Evolutionary conservation across 306 rosid species (phyloP).

Genomic region (Casuarina glauca): DNA sequence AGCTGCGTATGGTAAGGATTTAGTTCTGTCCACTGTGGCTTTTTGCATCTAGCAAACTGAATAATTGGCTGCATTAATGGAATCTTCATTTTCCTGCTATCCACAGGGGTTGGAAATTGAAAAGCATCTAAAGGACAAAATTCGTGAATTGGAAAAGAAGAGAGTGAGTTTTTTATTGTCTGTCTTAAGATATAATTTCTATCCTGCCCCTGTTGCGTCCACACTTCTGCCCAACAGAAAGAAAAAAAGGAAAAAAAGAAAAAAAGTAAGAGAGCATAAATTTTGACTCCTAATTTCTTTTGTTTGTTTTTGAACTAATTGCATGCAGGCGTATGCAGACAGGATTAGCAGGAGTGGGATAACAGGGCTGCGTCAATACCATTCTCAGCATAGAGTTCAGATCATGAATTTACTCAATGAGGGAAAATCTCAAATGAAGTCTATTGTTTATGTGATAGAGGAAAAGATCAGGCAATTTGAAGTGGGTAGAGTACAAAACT

Average conservation of each 20-base stretch:
- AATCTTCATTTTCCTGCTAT: constrained; percentile 34
- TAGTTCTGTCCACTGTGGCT: constrained; percentile 14
- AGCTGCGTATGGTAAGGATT: constrained; percentile 73
- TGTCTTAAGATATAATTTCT: constrained; percentile 7
- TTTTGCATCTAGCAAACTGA: constrained; percentile 1
- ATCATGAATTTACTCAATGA: constrained; percentile 59
- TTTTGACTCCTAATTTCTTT: constrained; percentile 13
- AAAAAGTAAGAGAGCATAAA: background rate
- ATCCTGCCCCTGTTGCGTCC: too few relatives aligned
- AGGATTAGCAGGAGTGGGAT: constrained; percentile 52
- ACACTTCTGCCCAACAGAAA: too few relatives aligned
- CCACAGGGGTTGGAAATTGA: constrained; percentile 92
- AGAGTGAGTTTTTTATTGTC: constrained; percentile 54
- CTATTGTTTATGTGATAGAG: constrained; percentile 48
- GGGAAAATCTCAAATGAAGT: constrained; percentile 61
- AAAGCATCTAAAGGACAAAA: constrained; percentile 81
- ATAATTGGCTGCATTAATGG: constrained; percentile 4
- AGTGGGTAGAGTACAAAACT: constrained; percentile 36
- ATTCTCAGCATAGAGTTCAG: constrained; percentile 58
- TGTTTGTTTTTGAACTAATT: constrained; percentile 28
- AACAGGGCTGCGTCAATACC: constrained; percentile 49
- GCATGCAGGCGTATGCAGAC: constrained; percentile 54
- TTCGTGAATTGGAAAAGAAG: constrained; percentile 67
- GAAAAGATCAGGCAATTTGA: constrained; percentile 47
- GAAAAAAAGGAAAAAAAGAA: too few relatives aligned